A percentile compares a stretch with the other conserved stretches of the same genome.
Evolutionary conservation across 352 stramenopile species (phyloP).

Genomic region (Pythium sp.): DNA sequence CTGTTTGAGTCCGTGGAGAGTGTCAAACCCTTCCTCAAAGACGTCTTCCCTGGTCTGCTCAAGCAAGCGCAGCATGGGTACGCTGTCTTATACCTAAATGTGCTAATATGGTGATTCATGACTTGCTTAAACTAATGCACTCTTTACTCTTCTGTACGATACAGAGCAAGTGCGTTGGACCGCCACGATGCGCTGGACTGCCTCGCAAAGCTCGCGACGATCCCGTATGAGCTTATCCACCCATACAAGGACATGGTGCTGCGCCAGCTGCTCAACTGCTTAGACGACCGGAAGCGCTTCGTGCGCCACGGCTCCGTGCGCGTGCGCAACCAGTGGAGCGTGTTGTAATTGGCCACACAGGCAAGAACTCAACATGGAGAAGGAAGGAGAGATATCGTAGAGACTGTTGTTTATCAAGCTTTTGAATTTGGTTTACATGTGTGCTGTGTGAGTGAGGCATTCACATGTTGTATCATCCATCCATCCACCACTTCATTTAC

Average conservation of each 20-base stretch:
- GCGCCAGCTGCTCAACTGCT: conserved; percentile 61
- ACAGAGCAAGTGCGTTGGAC: conserved; percentile 58
- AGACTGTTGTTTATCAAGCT: conserved; percentile 1
- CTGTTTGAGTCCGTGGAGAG: conserved; percentile 76
- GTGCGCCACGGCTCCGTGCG: conserved; percentile 84
- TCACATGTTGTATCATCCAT: not conserved
- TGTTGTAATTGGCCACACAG: conserved; percentile 56
- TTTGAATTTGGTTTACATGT: not conserved
- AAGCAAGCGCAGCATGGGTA: conserved; percentile 82
- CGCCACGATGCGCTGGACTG: conserved; percentile 75
- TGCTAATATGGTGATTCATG: not conserved
- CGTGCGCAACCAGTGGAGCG: conserved; percentile 90
- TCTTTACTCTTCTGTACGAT: not conserved
- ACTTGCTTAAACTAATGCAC: not conserved
- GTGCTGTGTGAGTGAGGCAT: not conserved
- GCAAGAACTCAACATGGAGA: not conserved
- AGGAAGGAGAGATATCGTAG: not conserved
- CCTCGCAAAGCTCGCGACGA: conserved; percentile 69
- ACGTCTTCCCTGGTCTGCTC: conserved; percentile 78
- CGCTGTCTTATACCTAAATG: conserved; percentile 11
- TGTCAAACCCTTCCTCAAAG: conserved; percentile 81
- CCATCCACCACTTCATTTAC: conserved; percentile 21
- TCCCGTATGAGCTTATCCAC: conserved; percentile 86
- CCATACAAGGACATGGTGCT: conserved; percentile 86
- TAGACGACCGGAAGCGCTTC: conserved; percentile 87